phyloP scores from a whole-genome alignment of 345 rosid genomes.

The Euphorbia pulcherrima region DNA sequence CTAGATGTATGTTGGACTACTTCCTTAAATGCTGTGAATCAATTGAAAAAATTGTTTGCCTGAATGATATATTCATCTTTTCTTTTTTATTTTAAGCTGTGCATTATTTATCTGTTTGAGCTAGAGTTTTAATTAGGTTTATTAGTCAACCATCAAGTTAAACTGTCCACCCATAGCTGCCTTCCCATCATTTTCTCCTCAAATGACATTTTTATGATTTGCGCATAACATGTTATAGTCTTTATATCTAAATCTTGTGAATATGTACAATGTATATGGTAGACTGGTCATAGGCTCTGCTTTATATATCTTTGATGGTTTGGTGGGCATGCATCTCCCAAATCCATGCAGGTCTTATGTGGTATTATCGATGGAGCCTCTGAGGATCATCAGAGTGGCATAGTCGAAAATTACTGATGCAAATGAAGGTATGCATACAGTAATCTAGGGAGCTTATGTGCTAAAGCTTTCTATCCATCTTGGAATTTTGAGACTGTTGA shows the following conservation, averaged over 20 bases:
- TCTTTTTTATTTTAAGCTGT: not conserved
- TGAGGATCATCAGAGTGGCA: constrained; percentile 38
- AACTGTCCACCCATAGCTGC: constrained; percentile 3
- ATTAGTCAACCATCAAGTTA: not conserved
- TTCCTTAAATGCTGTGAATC: constrained; percentile 30
- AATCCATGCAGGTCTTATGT: constrained; percentile 44
- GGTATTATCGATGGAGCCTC: constrained; percentile 41
- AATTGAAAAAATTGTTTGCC: constrained; percentile 19
- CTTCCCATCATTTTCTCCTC: not conserved
- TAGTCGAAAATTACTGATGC: constrained; percentile 33
- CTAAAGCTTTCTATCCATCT: constrained; percentile 14
- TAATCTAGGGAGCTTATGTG: constrained; percentile 23
- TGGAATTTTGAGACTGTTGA: constrained; percentile 15
- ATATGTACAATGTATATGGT: constrained; percentile 9
- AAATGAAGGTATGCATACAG: constrained; percentile 46
- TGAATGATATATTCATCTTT: constrained; percentile 11
- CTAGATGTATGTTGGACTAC: constrained; percentile 58
- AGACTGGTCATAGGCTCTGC: constrained; percentile 25
- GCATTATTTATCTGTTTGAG: not conserved
- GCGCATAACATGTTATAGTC: not conserved
- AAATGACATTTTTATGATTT: not conserved
- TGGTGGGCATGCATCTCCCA: constrained; percentile 41
- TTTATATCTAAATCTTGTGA: constrained; percentile 8
- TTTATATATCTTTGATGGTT: constrained; percentile 34
- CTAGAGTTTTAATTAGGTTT: constrained; percentile 7